Base-by-base conservation (phyloP, 176 grass and related monocot species). In the Triticum monococcum region DNA sequence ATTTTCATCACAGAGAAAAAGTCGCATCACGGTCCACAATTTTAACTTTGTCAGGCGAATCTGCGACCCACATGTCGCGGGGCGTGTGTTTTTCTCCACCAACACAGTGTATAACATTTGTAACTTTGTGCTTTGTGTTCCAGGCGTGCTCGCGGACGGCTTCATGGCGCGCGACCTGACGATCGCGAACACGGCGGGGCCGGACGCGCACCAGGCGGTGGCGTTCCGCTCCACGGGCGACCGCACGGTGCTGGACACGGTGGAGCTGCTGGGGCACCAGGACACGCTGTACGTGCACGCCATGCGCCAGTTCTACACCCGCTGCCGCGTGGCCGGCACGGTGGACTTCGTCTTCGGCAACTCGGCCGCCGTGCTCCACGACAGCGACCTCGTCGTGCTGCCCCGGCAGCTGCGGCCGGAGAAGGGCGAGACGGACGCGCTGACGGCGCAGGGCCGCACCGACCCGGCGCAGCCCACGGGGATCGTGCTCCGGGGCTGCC, bases 281-380 rank as follows among this genome's bases (percentile, higher is more conserved):
- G 94, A 97, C 90, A 97, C 94, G 28, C 86, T 97, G 24, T 97
- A 94, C 84, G 83, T 87, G 74, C 92, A 94, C 63, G 69, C 85
- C 0, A 28, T 86, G 4, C 86, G 92, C 0, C 94, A 94, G 50
- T 97, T 94, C 89, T 97, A 94, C 87, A 94, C 79, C 33, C 89
- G 90, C 28, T 96, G 94, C 88, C 97, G 87, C 85, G 91, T 99
- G 61, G 66, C 97, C 50, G 97, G 97, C 87, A 99, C 97, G 3
- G 94, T 96, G 16, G 97, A 99, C 84, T 99, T 99, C 94, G 83
- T 99, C 77, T 99, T 99, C 83, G 97, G 97, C 86, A 96, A 96
- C 87, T 92, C 97, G 0, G 97, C 94, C 0, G 4, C 97, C 4
- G 63, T 99, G n/a, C 93, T 99, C 74, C 82, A 85, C 78, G 81